Evolutionary conservation across 148 eudicot species (phyloP), one percentile per base, ranked within the genome.

Genomic region (Euryodendron excelsum): DNA sequence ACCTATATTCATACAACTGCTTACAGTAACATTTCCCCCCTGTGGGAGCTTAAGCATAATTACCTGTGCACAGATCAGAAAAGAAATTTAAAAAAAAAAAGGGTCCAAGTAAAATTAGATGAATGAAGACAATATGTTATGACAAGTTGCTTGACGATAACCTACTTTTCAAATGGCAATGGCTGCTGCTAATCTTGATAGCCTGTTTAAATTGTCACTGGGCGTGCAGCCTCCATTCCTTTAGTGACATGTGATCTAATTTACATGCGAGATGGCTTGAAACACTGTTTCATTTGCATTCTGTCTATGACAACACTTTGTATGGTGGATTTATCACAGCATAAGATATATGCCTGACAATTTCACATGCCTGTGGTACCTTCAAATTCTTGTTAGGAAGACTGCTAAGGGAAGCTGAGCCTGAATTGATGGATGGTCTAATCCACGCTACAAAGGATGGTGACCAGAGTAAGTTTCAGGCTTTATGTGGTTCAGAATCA

Each of bases 371-470:
- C 3, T 21, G 21, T 23, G 68, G 47, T 18, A 28, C 55, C 27
- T 15, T 44, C 23, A 18, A 68, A 62, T 66, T 67, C 47, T 72
- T 84, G 83, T n/a, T 79, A 95, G 99, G 99, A 55, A 91, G 86
- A 83, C 77, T 93, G 80, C 85, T 95, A 13, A 85, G 99, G 68
- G 96, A 90, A 73, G 94, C 86, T 55, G 84, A 95, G 37, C 92
- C 92, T 18, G 91, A 93, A 69, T 79, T 95, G 84, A 89, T 95
- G 87, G 91, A 85, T 80, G 89, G 87, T 77, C 81, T 93, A 30
- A 93, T 93, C 79, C 89, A 90, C 85, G 97, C 97, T 61, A 91
- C 93, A 67, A 93, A 91, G 84, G 98, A 90, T 65, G 96, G 96
- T 20, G 96, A 95, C 81, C 79, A 77, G 36, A 80, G 82, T 44